Percentiles rank a stretch among this genome's conserved stretches.
These are phyloP conservation scores for Euphorbia lathyris DNA, from an alignment of 345 rosid genomes.

Conservation along the genomic window DNA sequence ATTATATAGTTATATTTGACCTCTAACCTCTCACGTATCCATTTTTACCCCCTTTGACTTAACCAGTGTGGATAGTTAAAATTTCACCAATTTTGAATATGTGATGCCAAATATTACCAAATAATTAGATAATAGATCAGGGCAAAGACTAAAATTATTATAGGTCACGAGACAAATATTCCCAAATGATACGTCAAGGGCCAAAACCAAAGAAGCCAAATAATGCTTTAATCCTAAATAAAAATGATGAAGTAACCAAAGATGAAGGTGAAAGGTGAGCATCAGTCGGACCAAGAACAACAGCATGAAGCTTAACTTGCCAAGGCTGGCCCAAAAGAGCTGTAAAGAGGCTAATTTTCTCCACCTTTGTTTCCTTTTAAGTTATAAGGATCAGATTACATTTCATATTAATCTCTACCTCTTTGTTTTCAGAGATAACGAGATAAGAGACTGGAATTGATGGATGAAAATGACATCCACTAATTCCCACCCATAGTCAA, in stretches of 20 bases:
- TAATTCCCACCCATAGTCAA: neutral
- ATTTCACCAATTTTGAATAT: no score
- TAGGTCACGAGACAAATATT: no score
- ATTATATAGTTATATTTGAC: no score
- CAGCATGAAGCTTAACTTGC: conserved; percentile 21
- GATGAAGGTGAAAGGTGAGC: conserved; percentile 12
- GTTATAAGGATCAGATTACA: neutral
- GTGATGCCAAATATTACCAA: no score
- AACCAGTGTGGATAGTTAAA: no score
- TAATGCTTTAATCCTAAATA: no score
- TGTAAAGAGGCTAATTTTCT: conserved; percentile 19
- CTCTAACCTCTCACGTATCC: no score
- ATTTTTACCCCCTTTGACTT: no score
- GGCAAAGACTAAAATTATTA: no score
- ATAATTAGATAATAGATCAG: no score
- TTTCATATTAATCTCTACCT: neutral
- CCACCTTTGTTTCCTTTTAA: neutral
- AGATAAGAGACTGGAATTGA: neutral
- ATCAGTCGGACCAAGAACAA: conserved; percentile 13
- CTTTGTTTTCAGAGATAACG: neutral
- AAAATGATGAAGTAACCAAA: no score
- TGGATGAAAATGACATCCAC: neutral
- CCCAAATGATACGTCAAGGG: neutral
- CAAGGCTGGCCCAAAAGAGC: conserved; percentile 9
- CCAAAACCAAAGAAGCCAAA: neutral